phyloP scores from a whole-genome alignment of 352 stramenopile genomes.

The Phytophthora fragariae region DNA sequence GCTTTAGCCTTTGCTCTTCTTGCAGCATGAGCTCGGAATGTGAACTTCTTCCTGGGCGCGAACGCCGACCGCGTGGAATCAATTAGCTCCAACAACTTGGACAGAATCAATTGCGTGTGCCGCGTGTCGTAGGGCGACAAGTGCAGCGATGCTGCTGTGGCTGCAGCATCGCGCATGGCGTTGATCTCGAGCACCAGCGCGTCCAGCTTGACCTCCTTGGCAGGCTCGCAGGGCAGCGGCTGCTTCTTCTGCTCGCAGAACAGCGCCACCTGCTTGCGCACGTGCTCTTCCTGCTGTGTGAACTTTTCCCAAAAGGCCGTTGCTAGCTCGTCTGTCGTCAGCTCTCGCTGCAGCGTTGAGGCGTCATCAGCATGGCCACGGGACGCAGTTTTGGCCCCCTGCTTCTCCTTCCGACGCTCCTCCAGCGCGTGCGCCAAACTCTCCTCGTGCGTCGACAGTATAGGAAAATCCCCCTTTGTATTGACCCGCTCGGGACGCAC shows the following conservation, averaged over 20 bases:
- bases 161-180: conserved; percentile 63
- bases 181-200: conserved; percentile 57
- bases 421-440: conserved; percentile 61
- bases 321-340: conserved; percentile 60
- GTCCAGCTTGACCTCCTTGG: conserved; percentile 62
- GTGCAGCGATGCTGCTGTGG: conserved; percentile 76
- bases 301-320: conserved; percentile 76
- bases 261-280: conserved; percentile 55
- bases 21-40: conserved; percentile 60
- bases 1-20: conserved; percentile 33
- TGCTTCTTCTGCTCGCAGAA: conserved; percentile 76
- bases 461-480: conserved; percentile 57
- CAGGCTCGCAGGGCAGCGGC: conserved; percentile 43
- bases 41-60: conserved; percentile 88
- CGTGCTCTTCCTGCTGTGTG: conserved; percentile 54
- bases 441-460: conserved; percentile 58
- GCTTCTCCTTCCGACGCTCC: conserved; percentile 53
- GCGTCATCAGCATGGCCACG: neutral
- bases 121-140: conserved; percentile 90
- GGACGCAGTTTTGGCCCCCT: conserved; percentile 33
- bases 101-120: conserved; percentile 75
- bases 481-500: conserved; percentile 72
- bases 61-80: conserved; percentile 73
- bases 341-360: conserved; percentile 37
- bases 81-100: conserved; percentile 68